phyloP scores from a whole-genome alignment of 148 eudicot genomes.

The Arbutus unedo region DNA sequence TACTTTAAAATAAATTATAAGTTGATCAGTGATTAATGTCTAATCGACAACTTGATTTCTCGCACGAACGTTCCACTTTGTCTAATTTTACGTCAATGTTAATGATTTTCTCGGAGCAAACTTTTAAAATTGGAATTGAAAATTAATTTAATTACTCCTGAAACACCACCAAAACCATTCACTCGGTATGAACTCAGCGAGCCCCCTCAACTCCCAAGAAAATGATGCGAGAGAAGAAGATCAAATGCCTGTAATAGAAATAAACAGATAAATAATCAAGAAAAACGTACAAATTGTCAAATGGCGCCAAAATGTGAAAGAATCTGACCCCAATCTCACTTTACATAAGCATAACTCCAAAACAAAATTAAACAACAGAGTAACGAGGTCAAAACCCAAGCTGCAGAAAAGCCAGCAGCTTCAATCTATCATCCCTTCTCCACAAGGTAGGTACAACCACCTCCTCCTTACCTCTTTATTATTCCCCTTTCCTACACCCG shows the following conservation, averaged over 20 bases:
- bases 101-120: no score
- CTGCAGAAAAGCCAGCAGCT: not conserved
- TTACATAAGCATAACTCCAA: not conserved
- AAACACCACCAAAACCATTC: no score
- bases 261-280: not conserved
- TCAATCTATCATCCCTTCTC: constrained; percentile 10
- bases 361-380: not conserved
- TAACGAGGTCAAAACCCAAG: constrained; percentile 6
- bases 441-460: constrained; percentile 17
- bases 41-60: no score
- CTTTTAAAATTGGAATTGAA: no score
- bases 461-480: not conserved
- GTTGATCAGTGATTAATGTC: no score
- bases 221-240: not conserved
- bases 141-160: no score
- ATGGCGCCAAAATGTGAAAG: not conserved
- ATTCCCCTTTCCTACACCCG: not conserved
- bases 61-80: no score
- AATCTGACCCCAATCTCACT: constrained; percentile 7
- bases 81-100: no score
- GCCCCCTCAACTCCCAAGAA: no score
- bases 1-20: no score
- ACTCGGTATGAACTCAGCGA: no score
- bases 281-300: not conserved
- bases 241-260: not conserved